Base-by-base conservation (phyloP, 2,329 filamentous ascomycete genomes). In the Pezicula carpinea region DNA sequence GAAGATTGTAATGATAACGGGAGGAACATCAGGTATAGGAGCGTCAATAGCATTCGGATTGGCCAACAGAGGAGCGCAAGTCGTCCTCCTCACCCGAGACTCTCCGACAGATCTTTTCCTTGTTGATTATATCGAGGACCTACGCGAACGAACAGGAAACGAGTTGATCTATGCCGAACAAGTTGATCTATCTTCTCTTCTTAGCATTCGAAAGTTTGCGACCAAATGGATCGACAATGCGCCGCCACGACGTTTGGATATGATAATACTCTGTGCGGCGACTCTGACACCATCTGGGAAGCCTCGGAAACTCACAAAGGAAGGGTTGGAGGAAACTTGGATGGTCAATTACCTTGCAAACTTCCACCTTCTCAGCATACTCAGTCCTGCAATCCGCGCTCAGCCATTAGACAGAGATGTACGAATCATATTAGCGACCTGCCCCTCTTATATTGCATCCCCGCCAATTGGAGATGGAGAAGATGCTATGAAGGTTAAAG, bases 191-290 rank as follows among this genome's bases (percentile, higher is more conserved):
- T 72, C 85, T 11, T 92, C 86, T 14, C 74, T 99, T n/a, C 82
- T 96, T 65, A 95, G 88, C 65, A 85, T 99, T 58, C 87, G 93
- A 33, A 77, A 84, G 53, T 99, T 99, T 65, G 93, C 93, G 11
- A 99, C 93, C 0, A 92, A 89, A 71, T 99, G 95, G 92, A 89
- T 99, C 55, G 92, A 99, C 66, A 97, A 96, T 66, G 80, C 87
- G 18, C 92, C 93, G 3, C 89, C 91, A 7, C 78, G 95, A 47
- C 77, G 95, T 40, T 72, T 99, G 6, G 93, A 99, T 66, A 91
- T 92, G 82, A 73, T 99, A 39, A 79, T 99, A 17, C 76, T 99
- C 15, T 96, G 90, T 65, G 93, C 85, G 8, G 87, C 87, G 38
- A 85, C 85, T 0, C 72, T 90, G 55, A 88, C 85, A 4, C 84